Percentiles rank a stretch among this genome's conserved stretches.
phyloP scores from a whole-genome alignment of 768 basidiomycete species.

The Suillus sp. region DNA sequence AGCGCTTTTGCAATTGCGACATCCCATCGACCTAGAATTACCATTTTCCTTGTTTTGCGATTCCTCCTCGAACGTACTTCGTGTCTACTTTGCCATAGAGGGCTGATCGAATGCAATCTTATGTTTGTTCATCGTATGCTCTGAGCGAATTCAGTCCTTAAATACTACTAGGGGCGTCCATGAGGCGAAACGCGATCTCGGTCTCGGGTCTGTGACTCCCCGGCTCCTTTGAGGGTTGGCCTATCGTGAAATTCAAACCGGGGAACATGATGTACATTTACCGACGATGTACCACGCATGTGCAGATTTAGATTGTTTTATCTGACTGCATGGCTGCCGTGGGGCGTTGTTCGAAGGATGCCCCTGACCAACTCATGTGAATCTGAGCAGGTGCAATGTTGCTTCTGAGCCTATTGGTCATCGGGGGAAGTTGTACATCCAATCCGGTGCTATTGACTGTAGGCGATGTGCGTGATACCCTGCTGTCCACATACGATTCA shows the following conservation, averaged over 20 bases:
- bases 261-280: not conserved
- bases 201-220: not conserved
- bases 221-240: not conserved
- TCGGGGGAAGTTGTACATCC: not conserved
- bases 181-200: not conserved
- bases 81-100: conserved; percentile 1
- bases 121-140: not conserved
- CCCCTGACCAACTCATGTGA: not conserved
- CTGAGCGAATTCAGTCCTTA: not conserved
- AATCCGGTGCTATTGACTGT: not conserved
- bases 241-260: not conserved
- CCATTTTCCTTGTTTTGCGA: conserved; percentile 26
- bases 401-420: not conserved
- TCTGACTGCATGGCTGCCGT: not conserved
- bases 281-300: not conserved
- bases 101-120: not conserved
- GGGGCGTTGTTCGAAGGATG: not conserved
- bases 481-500: not conserved
- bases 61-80: conserved; percentile 12
- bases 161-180: not conserved
- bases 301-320: not conserved
- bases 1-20: conserved; percentile 16
- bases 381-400: not conserved
- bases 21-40: conserved; percentile 24
- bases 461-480: not conserved